phyloP scores from a whole-genome alignment of 1,284 basidiomycete species.

The Heterobasidion occidentale region DNA sequence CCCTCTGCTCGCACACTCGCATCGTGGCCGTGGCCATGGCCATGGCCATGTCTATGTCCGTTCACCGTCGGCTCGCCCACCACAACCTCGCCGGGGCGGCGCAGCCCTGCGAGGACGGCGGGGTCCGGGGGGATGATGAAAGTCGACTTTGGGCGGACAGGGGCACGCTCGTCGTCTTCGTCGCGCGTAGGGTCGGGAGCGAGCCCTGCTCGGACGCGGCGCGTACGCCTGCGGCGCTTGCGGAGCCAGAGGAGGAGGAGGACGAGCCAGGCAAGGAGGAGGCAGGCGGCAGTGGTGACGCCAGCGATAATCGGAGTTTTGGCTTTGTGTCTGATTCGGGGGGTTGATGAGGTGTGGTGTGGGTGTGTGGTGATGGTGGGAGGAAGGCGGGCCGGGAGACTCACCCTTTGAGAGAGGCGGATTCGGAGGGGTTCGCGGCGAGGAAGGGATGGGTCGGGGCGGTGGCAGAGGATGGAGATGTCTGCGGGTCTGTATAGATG shows the following conservation, averaged over 20 bases:
- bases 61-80: constrained; percentile 5
- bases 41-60: constrained; percentile 7
- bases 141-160: constrained; percentile 10
- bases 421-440: background rate
- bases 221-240: constrained; percentile 23
- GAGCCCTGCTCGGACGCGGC: constrained; percentile 19
- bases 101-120: constrained; percentile 45
- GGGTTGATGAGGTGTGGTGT: background rate
- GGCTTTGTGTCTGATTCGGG: constrained; percentile 37
- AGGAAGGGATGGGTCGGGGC: background rate
- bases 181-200: constrained; percentile 20
- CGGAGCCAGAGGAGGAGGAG: constrained; percentile 26
- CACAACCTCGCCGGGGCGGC: constrained; percentile 33
- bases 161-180: constrained; percentile 19
- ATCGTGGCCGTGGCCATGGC: background rate
- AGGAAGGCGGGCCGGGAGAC: background rate
- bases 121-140: constrained; percentile 62
- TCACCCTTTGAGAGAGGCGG: background rate
- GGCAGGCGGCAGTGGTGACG: constrained; percentile 43
- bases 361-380: background rate
- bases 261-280: constrained; percentile 42
- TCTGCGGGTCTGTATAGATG: too few species aligned
- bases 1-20: too few species aligned
- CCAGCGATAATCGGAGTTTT: constrained; percentile 62
- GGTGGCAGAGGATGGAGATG: background rate